Evolutionary conservation across 192 early-diverging fungal genomes (phyloP).

Genomic region (Umbelopsis sp.): DNA sequence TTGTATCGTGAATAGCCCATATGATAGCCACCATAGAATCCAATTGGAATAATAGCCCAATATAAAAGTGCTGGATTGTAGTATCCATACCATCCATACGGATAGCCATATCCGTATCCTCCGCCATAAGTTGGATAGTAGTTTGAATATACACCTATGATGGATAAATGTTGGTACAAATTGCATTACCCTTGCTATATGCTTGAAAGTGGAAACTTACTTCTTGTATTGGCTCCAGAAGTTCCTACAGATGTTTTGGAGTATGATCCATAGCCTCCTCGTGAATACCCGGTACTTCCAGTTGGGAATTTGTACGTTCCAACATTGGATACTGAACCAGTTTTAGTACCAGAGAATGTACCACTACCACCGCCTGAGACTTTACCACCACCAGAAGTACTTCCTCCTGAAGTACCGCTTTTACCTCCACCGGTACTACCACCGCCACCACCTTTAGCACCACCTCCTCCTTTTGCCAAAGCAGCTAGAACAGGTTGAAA

Average conservation of each 20-base stretch:
- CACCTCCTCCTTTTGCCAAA: conserved; percentile 31
- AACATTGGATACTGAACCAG: neutral
- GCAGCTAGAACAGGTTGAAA: neutral
- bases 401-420: neutral
- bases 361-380: neutral
- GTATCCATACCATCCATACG: conserved; percentile 27
- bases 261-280: conserved; percentile 31
- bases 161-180: neutral
- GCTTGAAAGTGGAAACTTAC: neutral
- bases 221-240: conserved; percentile 11
- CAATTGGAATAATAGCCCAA: conserved; percentile 27
- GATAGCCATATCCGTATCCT: conserved; percentile 22
- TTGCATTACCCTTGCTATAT: neutral
- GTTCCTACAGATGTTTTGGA: neutral
- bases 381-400: conserved; percentile 1
- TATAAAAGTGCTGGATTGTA: conserved; percentile 37
- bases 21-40: conserved; percentile 33
- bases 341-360: conserved; percentile 11
- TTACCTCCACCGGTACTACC: conserved; percentile 5
- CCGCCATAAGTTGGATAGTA: conserved; percentile 33
- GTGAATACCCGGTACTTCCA: conserved; percentile 23
- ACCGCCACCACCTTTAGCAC: conserved; percentile 20
- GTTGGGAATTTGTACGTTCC: conserved; percentile 17
- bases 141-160: conserved; percentile 23
- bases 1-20: conserved; percentile 33